Evolutionary conservation across 192 early-diverging fungal genomes (phyloP).

Genomic region (Anaeromyces robustus): DNA sequence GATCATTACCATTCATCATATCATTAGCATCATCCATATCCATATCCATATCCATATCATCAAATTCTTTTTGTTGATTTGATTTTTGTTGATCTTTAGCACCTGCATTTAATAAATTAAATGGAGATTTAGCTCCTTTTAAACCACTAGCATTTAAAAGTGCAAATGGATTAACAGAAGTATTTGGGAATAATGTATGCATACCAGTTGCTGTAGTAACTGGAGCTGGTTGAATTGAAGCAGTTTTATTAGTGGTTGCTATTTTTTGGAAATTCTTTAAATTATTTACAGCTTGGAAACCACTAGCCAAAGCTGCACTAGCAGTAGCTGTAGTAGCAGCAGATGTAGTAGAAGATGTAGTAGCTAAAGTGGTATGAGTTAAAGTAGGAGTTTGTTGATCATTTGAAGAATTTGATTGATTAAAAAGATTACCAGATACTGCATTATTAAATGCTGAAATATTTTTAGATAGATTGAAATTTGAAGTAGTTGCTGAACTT

Average conservation of each 20-base stretch:
- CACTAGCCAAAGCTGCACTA: not conserved
- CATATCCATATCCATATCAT: not conserved
- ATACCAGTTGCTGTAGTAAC: not conserved
- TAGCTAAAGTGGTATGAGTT: not conserved
- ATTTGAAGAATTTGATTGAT: not conserved
- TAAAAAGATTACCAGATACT: not conserved
- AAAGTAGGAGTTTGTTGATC: not conserved
- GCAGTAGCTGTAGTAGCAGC: not conserved
- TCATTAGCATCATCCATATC: not conserved
- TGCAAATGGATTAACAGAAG: not conserved
- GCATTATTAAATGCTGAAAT: not conserved
- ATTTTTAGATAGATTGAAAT: not conserved
- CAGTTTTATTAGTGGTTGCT: not conserved
- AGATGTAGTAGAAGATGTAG: not conserved
- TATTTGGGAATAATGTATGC: not conserved
- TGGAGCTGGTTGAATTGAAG: not conserved
- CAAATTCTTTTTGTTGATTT: not conserved
- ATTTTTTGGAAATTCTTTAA: not conserved
- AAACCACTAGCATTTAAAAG: not conserved
- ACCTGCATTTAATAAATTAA: not conserved
- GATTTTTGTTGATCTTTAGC: too few relatives aligned
- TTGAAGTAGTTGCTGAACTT: not conserved
- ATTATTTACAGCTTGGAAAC: not conserved
- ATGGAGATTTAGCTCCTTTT: not conserved
- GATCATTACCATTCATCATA: not conserved